Conservation (phyloP, 2,329 filamentous ascomycete species). For the Arthrobotrys iridis region DNA sequence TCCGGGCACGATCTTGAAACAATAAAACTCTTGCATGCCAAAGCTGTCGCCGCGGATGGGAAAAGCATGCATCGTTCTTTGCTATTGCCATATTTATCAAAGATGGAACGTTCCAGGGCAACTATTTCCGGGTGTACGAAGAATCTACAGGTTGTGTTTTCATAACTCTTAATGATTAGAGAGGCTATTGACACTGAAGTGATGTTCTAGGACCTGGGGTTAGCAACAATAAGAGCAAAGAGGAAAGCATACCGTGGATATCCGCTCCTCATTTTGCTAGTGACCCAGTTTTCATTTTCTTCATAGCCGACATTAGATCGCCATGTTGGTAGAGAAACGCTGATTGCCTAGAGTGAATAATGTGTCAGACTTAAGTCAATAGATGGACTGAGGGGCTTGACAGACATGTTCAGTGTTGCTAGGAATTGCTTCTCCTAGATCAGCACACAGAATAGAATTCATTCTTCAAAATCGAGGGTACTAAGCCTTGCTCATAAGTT, state of each 20-base stretch:
- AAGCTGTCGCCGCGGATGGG: slow-evolving; percentile 75
- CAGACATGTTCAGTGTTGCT: slow-evolving; percentile 45
- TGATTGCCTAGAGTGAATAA: slow-evolving; percentile 76
- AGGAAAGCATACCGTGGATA: slow-evolving; percentile 76
- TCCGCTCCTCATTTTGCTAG: slow-evolving; percentile 83
- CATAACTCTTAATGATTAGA: background rate
- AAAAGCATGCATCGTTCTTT: slow-evolving; percentile 82
- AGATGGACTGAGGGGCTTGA: background rate
- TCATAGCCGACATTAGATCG: slow-evolving; percentile 90
- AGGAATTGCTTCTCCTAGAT: slow-evolving; percentile 35
- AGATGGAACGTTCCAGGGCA: slow-evolving; percentile 75
- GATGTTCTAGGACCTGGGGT: background rate
- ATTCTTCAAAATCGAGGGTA: background rate
- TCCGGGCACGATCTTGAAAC: slow-evolving; percentile 55
- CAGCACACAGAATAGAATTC: background rate
- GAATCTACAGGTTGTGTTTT: slow-evolving; percentile 74
- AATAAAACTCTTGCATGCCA: slow-evolving; percentile 79
- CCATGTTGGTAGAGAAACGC: slow-evolving; percentile 96
- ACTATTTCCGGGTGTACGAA: slow-evolving; percentile 88
- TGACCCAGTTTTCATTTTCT: slow-evolving; percentile 87
- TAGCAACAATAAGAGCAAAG: slow-evolving; percentile 41
- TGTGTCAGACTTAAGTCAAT: background rate
- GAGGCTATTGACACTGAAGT: background rate
- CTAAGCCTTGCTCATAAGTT: too few relatives aligned
- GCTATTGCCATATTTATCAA: slow-evolving; percentile 70